Base-by-base conservation (phyloP, 768 basidiomycete species). In the Dentipellis sp. region DNA sequence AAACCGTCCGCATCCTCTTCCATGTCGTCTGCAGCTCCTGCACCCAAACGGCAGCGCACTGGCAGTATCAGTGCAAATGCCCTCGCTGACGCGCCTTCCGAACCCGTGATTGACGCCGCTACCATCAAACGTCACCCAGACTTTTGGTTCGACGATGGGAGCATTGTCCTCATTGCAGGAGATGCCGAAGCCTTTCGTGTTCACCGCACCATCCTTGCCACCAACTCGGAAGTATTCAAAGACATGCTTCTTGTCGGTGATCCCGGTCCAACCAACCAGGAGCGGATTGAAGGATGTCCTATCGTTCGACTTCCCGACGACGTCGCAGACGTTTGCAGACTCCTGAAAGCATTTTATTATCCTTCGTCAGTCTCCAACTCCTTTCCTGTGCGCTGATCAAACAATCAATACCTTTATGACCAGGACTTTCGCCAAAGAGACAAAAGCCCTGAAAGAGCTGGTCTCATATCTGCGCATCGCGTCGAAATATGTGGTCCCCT, bases 101-200 rank as follows among this genome's bases (percentile, higher is more conserved):
- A 42, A 42, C 40, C 29, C 29, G 29, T 6, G 29, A 29, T 29
- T 6, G 29, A 29, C 6, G 3, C 6, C 29, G 29, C 29, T 29
- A 29, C 29, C 29, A 29, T 42, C 40, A 19, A 42, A 42, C 14
- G 40, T 16, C 14, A 19, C 12, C 16, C 40, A 14, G 58, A 50
- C 50, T 51, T 56, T 60, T 49, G 48, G 48, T 23, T 49, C 10
- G 21, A 29, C 48, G 58, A 59, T 39, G 58, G 58, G 10, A 56
- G 50, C 42, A 37, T 59, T 7, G 46, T 59, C 19, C 35, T 59
- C 47, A 14, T 46, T 10, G 35, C 48, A 10, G 38, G 35, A 37
- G 37, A 49, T 12, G 34, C 39, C 9, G 19, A 16, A 14, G 47
- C 14, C 4, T 59, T 51, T 39, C 47, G 55, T 16, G 58, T 55